Evolutionary conservation across 2,329 filamentous ascomycete genomes (phyloP), one percentile per base, ranked within the genome.

Genomic region (Bimuria novae-zelandiae): DNA sequence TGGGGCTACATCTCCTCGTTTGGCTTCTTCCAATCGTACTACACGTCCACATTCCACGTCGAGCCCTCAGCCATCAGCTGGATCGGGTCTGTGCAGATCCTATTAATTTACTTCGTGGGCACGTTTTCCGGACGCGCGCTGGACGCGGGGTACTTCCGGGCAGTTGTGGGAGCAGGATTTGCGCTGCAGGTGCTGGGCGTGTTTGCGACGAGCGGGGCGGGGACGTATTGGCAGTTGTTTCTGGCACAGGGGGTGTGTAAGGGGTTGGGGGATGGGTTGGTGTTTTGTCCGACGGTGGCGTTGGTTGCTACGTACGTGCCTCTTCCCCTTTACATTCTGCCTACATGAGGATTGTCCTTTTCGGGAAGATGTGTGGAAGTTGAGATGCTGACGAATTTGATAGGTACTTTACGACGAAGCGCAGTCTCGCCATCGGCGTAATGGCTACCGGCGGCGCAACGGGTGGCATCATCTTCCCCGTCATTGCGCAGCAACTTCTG

Each of bases 351-450:
- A n/a, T n/a, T n/a, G 5, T 17, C 14, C 4, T 36, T 6, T 36
- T 17, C 7, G 12, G 21, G n/a, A 6, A 10, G 17, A 10, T 10
- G 7, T 10, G 16, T 21, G 35, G n/a, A 12, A 21, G 14, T 6
- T 6, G 7, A 6, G 3, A n/a, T 7, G 22, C 22, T 41, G 14
- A 41, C 12, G n/a, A n/a, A 27, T 4, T 1, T 5, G 3, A 17
- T 7, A 46, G 43, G 0, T 86, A 85, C 48, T 88, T 87, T 57
- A 76, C 75, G 16, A 79, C 71, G 19, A 79, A 80, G 16, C 77
- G 79, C 22, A 37, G 32, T 0, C 70, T 86, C 5, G 85, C 84
- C 1, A 77, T 87, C 21, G 82, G 82, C 0, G 73, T 84, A 8
- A 76, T 76, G 1, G 81, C 83, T 0, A 80, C 79, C 0, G 86